Conservation (phyloP, 306 rosid genomes). For the Oemleria cerasiformis region DNA sequence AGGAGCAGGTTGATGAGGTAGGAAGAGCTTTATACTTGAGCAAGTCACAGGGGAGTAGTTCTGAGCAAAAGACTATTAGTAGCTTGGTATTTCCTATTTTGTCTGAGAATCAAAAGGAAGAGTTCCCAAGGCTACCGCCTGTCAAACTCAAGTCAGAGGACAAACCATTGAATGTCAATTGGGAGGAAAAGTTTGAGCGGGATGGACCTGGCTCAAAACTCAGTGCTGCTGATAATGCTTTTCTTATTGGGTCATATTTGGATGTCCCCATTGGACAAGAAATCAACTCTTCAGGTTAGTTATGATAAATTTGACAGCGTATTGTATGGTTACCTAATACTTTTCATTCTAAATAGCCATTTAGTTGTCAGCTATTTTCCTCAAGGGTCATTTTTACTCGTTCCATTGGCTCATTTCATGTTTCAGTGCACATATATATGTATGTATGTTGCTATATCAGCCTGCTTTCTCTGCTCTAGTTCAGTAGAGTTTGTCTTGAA, state of each 20-base stretch:
- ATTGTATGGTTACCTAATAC: neutral
- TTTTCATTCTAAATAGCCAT: conserved; percentile 7
- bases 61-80: conserved; percentile 51
- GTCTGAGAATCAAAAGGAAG: conserved; percentile 71
- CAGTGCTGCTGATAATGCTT: conserved; percentile 44
- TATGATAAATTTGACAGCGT: conserved; percentile 14
- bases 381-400: neutral
- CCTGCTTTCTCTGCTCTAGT: neutral
- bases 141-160: conserved; percentile 90
- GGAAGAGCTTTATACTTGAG: conserved; percentile 73
- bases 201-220: conserved; percentile 55
- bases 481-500: conserved; percentile 12
- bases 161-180: conserved; percentile 54
- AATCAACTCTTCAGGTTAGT: conserved; percentile 72
- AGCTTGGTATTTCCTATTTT: conserved; percentile 54
- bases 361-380: neutral
- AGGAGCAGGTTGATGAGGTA: conserved; percentile 85
- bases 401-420: conserved; percentile 11
- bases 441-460: conserved; percentile 11
- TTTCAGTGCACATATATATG: conserved; percentile 8
- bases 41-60: conserved; percentile 60
- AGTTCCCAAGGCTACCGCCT: conserved; percentile 87
- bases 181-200: conserved; percentile 83
- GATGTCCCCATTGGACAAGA: conserved; percentile 96
- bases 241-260: conserved; percentile 74